phyloP scores from a whole-genome alignment of 768 basidiomycete genomes.

The Amanita exitialis region DNA sequence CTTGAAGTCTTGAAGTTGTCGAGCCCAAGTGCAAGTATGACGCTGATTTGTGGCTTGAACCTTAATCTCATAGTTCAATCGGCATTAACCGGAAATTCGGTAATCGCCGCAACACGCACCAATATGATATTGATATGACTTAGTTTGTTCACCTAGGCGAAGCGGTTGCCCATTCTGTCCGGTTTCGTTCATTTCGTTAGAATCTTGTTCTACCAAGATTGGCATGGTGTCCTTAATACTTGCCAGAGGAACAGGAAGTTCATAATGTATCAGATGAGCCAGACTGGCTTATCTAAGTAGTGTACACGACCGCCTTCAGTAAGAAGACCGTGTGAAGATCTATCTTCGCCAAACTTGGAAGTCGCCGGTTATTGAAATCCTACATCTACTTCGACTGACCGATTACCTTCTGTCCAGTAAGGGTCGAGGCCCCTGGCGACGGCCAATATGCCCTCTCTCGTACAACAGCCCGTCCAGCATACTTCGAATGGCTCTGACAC shows the following conservation, averaged over 20 bases:
- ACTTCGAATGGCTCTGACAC: background rate
- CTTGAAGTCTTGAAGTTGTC: constrained; percentile 49
- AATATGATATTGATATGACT: no score
- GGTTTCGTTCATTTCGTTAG: no score
- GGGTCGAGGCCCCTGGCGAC: background rate
- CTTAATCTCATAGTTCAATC: constrained; percentile 27
- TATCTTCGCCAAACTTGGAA: background rate
- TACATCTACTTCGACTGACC: no score
- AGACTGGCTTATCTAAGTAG: no score
- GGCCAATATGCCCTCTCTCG: background rate
- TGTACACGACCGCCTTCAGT: no score
- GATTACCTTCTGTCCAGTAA: background rate
- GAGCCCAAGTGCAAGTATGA: constrained; percentile 12
- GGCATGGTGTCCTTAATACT: no score
- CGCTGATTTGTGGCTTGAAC: constrained; percentile 32
- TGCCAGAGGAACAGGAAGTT: background rate
- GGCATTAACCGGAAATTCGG: constrained; percentile 7
- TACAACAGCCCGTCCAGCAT: background rate
- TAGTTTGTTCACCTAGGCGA: no score
- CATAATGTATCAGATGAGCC: background rate
- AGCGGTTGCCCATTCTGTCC: no score
- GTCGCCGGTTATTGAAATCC: background rate
- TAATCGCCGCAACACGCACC: no score
- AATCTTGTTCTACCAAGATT: no score
- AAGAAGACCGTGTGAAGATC: no score